Evolutionary conservation across 257 asterid species (phyloP), one percentile per base, ranked within the genome.

Genomic region (Coffea eugenioides): DNA sequence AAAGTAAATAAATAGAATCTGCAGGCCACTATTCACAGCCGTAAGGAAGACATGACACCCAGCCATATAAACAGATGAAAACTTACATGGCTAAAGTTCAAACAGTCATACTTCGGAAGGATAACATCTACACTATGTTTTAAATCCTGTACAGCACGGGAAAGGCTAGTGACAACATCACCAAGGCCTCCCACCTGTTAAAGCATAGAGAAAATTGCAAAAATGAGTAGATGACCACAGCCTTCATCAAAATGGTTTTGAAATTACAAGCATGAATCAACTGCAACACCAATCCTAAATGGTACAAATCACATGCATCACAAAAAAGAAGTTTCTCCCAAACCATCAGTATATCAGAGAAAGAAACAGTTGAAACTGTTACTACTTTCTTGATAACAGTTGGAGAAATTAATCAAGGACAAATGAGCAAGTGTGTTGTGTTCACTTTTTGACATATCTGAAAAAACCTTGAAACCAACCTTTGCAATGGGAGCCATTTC

Each of bases 401-500:
- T 23, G 43, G 21, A 48, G n/a, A 43, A 9, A 23, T 71, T 16
- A 41, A 13, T 21, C 61, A 16, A 48, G 61, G 59, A n/a, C 27
- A 34, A 20, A 70, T 51, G 4, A 21, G 54, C 3, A 56, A 76
- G 14, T 7, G 7, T 0, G 34, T 56, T 8, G 9, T 51, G 54
- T 46, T 14, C 21, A 36, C 43, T 31, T 43, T 27, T 11, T 15
- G 45, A 39, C 16, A 69, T 48, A 41, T 51, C 2, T 16, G 41
- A 61, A 8, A 57, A 45, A 51, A 51, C n/a, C 6, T 69, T 59
- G 76, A 64, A 81, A 69, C 74, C 73, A 86, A 91, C 99, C 99
- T 96, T 96, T 39, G 99, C 98, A 86, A 96, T 91, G 76, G 99
- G 98, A 8, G 99, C 99, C 99, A 96, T 94, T 90, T 96, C 99